Evolutionary conservation across 129 eudicot genomes (phyloP).

Genomic region (Mikania micrantha): DNA sequence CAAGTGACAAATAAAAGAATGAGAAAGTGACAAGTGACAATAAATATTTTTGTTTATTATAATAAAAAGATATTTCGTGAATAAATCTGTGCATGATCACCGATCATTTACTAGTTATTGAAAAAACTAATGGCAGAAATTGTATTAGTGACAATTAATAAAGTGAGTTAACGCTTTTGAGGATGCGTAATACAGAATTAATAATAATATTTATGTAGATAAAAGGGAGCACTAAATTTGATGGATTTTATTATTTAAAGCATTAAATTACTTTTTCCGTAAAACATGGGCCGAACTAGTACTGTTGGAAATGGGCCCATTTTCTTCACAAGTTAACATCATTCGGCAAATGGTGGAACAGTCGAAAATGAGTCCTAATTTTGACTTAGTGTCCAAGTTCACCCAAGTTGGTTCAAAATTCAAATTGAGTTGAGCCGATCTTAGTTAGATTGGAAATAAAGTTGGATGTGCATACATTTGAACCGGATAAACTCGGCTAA

Average conservation of each 20-base stretch:
- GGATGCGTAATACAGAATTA: no score
- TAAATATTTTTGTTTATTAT: no score
- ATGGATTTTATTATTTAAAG: neutral
- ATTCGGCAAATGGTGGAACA: slow-evolving; percentile 16
- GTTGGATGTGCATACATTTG: neutral
- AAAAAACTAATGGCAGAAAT: no score
- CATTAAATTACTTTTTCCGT: slow-evolving; percentile 3
- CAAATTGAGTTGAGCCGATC: neutral
- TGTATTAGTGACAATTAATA: no score
- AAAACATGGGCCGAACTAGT: slow-evolving; percentile 22
- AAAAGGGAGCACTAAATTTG: neutral
- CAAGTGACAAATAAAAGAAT: no score
- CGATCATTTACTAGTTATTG: no score
- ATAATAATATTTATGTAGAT: no score
- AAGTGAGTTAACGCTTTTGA: no score
- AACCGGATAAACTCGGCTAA: neutral
- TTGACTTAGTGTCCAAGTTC: neutral
- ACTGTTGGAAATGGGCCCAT: slow-evolving; percentile 24
- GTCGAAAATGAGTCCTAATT: neutral
- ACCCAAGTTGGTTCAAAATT: neutral
- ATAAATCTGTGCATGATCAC: no score
- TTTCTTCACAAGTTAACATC: slow-evolving; percentile 16
- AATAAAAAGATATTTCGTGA: no score
- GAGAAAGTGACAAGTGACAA: no score
- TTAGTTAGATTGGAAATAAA: neutral